Evolutionary conservation across 2,329 filamentous ascomycete species (phyloP).

Genomic region (Botrytis galanthina): DNA sequence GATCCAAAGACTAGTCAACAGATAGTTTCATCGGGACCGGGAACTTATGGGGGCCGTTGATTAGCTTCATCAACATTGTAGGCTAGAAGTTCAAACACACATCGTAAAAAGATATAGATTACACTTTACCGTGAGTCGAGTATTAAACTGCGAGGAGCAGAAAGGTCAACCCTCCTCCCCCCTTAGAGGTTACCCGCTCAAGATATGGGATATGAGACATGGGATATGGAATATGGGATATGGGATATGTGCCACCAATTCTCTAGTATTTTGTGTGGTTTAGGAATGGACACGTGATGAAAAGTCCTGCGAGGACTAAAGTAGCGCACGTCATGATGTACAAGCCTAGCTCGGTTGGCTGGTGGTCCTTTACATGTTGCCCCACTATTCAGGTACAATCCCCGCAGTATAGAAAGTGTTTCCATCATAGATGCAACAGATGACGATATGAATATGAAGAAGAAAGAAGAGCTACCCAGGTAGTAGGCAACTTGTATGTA

Average conservation of each 20-base stretch:
- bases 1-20: slow-evolving; percentile 31
- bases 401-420: slow-evolving; percentile 5
- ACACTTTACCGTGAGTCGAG: neutral
- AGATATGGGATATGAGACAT: neutral
- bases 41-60: slow-evolving; percentile 28
- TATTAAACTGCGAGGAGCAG: neutral
- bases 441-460: slow-evolving; percentile 7
- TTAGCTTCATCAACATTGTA: neutral
- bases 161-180: neutral
- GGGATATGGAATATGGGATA: neutral
- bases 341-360: neutral
- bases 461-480: neutral
- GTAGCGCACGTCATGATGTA: neutral
- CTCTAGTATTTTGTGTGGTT: neutral
- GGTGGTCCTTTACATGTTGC: neutral
- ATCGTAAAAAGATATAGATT: slow-evolving; percentile 1
- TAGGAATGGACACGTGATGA: slow-evolving; percentile 5
- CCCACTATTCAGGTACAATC: slow-evolving; percentile 3
- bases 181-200: neutral
- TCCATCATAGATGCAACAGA: neutral
- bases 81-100: neutral
- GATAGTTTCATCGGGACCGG: slow-evolving; percentile 24
- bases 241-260: neutral
- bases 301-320: neutral
- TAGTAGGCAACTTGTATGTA: neutral